These are phyloP conservation scores for Dimocarpus longan DNA, from an alignment of 345 rosid species.

Conservation along the genomic window DNA sequence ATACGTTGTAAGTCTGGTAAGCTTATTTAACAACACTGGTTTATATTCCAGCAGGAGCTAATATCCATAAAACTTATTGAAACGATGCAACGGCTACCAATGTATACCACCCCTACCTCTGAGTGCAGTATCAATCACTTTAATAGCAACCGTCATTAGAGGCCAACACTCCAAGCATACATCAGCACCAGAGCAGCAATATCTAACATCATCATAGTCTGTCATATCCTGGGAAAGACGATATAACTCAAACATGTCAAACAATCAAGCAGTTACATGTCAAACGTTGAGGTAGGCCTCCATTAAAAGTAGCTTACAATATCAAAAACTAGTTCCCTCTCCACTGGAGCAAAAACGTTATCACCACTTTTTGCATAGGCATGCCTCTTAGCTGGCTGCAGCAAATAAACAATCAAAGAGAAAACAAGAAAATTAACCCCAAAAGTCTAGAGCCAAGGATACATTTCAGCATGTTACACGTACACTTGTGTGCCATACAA, in stretches of 20 bases:
- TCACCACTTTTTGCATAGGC: constrained; percentile 74
- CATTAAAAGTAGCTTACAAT: constrained; percentile 54
- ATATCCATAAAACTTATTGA: background rate
- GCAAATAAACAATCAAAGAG: background rate
- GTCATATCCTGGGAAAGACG: constrained; percentile 67
- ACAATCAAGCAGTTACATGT: background rate
- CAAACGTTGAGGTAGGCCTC: background rate
- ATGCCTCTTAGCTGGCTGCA: constrained; percentile 82
- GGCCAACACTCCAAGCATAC: constrained; percentile 95
- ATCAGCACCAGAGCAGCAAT: constrained; percentile 94
- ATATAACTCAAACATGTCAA: constrained; percentile 26
- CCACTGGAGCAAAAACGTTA: constrained; percentile 82
- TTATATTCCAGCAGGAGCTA: background rate
- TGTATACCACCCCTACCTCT: constrained; percentile 51
- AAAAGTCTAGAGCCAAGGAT: background rate
- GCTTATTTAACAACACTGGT: background rate
- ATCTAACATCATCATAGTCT: constrained; percentile 90
- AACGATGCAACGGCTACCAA: background rate
- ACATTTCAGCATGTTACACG: background rate
- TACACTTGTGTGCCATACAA: background rate
- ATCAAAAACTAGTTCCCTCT: constrained; percentile 88
- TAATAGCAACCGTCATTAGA: constrained; percentile 78
- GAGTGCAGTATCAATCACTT: constrained; percentile 83
- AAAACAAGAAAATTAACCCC: background rate
- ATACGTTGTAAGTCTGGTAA: background rate